Evolutionary conservation across 257 asterid genomes (phyloP), one percentile per base, ranked within the genome.

Genomic region (Cordia subcordata): DNA sequence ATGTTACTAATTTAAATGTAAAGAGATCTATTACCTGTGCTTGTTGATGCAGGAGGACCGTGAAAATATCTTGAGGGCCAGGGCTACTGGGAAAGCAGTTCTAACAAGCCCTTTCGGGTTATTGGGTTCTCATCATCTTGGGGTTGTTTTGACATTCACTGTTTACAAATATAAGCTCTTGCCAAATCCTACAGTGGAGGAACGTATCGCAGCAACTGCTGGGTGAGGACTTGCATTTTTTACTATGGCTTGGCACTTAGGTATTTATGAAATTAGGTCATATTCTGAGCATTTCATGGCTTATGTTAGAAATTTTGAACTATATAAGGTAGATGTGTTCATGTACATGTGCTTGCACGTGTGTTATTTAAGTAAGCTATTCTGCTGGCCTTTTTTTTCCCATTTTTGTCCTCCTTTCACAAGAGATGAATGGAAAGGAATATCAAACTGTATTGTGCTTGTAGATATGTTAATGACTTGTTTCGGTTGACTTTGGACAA

Each of bases 71-170:
- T 57, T 88, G 76, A 82, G 94, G 82, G 98, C 98, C 59, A 78
- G 88, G 55, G 80, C 85, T 5, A 88, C 95, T 6, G 98, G 98
- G 59, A 91, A 91, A 68, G 96, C 98, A 2, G 98, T 91, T 63
- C 94, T 91, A 33, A 91, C 98, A 0, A 85, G 82, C 61, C 98
- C 98, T 13, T 91, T 91, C 72, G 68, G 94, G 75, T 60, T 91
- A 78, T 80, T 91, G 0, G 87, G 86, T 62, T 78, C 87, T 51
- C 90, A 78, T 73, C 82, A 85, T 77, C 92, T 88, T 8, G 98
- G 98, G 61, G 98, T 91, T 51, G 98, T 91, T 67, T 72, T 91
- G 80, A 91, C 98, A 5, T 83, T 91, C 66, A 91, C 98, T 35
- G 98, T 91, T 58, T 91, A 88, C 74, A 79, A 84, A 57, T 81